These are phyloP conservation scores for Xylariaceae sp. DNA, from an alignment of 2,329 filamentous ascomycete genomes.

Conservation along the genomic window DNA sequence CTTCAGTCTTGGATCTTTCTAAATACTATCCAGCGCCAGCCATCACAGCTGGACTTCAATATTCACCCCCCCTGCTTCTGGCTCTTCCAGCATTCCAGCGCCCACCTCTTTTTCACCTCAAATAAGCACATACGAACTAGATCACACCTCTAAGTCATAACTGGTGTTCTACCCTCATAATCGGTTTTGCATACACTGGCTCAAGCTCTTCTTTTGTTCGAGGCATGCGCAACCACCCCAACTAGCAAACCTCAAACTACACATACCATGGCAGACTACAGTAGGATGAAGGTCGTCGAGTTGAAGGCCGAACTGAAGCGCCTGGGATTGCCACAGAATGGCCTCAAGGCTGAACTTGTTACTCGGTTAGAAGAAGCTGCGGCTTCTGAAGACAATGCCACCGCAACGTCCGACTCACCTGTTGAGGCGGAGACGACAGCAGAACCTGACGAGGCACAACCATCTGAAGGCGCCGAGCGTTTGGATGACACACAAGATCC, in stretches of 20 bases:
- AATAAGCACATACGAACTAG: neutral
- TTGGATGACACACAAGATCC: slow-evolving; percentile 10
- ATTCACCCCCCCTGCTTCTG: neutral
- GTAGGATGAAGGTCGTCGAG: slow-evolving; percentile 73
- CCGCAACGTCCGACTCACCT: slow-evolving; percentile 23
- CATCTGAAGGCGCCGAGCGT: slow-evolving; percentile 22
- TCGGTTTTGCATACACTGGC: neutral
- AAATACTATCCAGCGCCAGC: neutral
- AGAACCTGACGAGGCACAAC: slow-evolving; percentile 27
- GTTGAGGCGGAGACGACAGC: slow-evolving; percentile 26
- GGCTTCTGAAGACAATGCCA: slow-evolving; percentile 32
- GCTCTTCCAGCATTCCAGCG: neutral
- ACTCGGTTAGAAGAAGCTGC: slow-evolving; percentile 62
- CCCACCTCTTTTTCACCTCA: no score
- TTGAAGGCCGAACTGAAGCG: slow-evolving; percentile 77
- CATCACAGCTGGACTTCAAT: slow-evolving; percentile 10
- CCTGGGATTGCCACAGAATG: slow-evolving; percentile 71
- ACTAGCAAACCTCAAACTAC: slow-evolving; percentile 16
- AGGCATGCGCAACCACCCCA: slow-evolving; percentile 31
- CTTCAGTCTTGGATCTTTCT: slow-evolving; percentile 2
- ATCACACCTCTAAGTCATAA: neutral
- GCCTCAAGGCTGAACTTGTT: slow-evolving; percentile 75
- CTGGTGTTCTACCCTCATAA: neutral
- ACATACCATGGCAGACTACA: slow-evolving; percentile 59
- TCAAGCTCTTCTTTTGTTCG: slow-evolving; percentile 6